Conservation (phyloP, 2,329 filamentous ascomycete species). For the Coleophoma cylindrospora region DNA sequence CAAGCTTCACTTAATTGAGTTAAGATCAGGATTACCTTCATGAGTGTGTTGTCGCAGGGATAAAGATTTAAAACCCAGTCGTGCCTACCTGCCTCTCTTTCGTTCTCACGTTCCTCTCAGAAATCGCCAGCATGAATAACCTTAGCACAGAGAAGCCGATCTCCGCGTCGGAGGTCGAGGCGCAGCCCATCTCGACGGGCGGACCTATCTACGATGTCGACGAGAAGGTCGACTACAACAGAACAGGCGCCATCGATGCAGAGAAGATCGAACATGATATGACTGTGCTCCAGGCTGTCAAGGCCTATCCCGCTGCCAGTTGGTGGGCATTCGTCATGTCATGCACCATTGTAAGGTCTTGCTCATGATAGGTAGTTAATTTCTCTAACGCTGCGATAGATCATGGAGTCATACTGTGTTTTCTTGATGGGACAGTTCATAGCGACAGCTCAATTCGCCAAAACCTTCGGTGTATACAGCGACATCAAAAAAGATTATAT, state of each 20-base stretch:
- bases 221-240: conserved; percentile 21
- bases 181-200: conserved; percentile 18
- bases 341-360: conserved; percentile 42
- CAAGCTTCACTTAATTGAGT: conserved; percentile 9
- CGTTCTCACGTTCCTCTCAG: conserved; percentile 20
- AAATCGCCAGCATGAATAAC: conserved; percentile 14
- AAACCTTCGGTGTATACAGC: conserved; percentile 38
- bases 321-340: conserved; percentile 52
- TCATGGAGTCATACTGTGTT: conserved; percentile 60
- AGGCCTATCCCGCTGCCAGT: conserved; percentile 45
- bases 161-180: conserved; percentile 11
- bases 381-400: conserved; percentile 31
- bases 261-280: conserved; percentile 36
- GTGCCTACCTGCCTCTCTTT: conserved; percentile 22
- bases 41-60: conserved; percentile 16
- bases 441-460: conserved; percentile 40
- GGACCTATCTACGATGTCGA: conserved; percentile 27
- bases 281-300: conserved; percentile 42
- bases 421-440: conserved; percentile 58
- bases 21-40: conserved; percentile 14
- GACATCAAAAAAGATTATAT: conserved; percentile 20
- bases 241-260: conserved; percentile 17
- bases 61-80: conserved; percentile 27
- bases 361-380: conserved; percentile 3
- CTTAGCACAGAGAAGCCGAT: conserved; percentile 10